Evolutionary conservation across 1,284 basidiomycete genomes (phyloP).

Genomic region (Laetiporus sulphureus): DNA sequence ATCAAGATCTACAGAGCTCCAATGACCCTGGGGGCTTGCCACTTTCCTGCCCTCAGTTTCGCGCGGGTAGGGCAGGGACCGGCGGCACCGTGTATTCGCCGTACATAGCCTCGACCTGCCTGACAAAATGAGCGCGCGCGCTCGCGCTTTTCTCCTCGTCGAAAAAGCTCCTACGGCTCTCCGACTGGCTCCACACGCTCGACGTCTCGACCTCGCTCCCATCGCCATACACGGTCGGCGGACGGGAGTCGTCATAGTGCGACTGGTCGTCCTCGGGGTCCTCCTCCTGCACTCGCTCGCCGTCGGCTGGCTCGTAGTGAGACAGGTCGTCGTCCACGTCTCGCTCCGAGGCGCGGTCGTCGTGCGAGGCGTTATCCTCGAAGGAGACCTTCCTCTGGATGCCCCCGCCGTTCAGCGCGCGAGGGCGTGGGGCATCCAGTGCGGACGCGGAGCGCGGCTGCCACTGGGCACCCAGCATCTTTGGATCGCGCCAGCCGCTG

Average conservation of each 20-base stretch:
- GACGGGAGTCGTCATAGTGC: constrained; percentile 13
- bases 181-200: constrained; percentile 36
- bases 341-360: constrained; percentile 2
- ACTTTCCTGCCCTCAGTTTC: too few species aligned
- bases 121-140: constrained; percentile 41
- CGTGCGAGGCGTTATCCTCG: constrained; percentile 4
- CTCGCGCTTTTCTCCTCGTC: constrained; percentile 46
- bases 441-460: constrained; percentile 20
- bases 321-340: constrained; percentile 21
- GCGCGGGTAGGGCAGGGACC: constrained; percentile 39
- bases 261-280: constrained; percentile 11
- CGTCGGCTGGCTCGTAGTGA: constrained; percentile 15
- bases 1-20: too few species aligned
- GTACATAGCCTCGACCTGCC: constrained; percentile 46
- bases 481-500: constrained; percentile 6
- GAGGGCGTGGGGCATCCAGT: constrained; percentile 12
- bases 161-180: constrained; percentile 45
- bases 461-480: constrained; percentile 15
- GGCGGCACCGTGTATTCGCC: constrained; percentile 35
- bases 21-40: too few species aligned
- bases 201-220: constrained; percentile 28
- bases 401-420: constrained; percentile 7
- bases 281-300: background rate
- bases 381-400: constrained; percentile 3
- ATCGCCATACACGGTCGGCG: constrained; percentile 14